A percentile compares a stretch with the other conserved stretches of the same genome.
Evolutionary conservation across 2,329 filamentous ascomycete species (phyloP).

Genomic region (Trichoderma guizhouense): DNA sequence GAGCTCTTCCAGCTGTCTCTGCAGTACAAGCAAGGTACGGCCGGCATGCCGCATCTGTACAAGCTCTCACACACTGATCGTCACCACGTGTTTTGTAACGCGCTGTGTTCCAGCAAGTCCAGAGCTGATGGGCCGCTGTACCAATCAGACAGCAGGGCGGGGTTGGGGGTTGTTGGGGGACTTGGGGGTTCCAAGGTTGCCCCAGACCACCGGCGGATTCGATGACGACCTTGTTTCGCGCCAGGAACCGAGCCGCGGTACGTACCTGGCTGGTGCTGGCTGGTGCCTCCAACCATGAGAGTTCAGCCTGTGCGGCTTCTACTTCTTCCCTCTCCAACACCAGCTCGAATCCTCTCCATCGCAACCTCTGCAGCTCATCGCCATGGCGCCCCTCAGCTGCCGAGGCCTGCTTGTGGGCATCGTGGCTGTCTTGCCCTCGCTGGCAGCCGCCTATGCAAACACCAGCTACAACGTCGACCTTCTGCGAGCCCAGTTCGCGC

Average conservation of each 20-base stretch:
- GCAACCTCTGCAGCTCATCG: constrained; percentile 21
- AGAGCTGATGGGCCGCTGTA: constrained; percentile 1
- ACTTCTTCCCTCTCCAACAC: constrained; percentile 3
- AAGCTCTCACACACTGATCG: background rate
- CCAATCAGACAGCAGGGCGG: constrained; percentile 11
- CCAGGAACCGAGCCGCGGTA: constrained; percentile 16
- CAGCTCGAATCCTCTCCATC: background rate
- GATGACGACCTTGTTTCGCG: constrained; percentile 17
- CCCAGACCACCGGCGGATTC: constrained; percentile 11
- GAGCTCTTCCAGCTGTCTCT: background rate
- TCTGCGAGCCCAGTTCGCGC: constrained; percentile 62
- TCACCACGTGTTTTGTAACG: constrained; percentile 10
- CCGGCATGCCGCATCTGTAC: background rate
- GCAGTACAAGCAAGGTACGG: background rate
- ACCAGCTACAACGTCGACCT: constrained; percentile 60
- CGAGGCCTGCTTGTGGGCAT: constrained; percentile 40
- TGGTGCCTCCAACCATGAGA: background rate
- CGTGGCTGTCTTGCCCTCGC: constrained; percentile 40
- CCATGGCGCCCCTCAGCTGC: constrained; percentile 40
- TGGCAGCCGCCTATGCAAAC: constrained; percentile 39
- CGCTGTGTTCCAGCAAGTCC: background rate
- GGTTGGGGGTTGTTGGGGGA: background rate
- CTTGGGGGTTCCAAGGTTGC: constrained; percentile 2
- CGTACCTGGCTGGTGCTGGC: constrained; percentile 4
- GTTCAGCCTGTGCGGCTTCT: background rate